Conservation (phyloP, 2,329 filamentous ascomycete genomes). For the Myrmaecium sp. region DNA sequence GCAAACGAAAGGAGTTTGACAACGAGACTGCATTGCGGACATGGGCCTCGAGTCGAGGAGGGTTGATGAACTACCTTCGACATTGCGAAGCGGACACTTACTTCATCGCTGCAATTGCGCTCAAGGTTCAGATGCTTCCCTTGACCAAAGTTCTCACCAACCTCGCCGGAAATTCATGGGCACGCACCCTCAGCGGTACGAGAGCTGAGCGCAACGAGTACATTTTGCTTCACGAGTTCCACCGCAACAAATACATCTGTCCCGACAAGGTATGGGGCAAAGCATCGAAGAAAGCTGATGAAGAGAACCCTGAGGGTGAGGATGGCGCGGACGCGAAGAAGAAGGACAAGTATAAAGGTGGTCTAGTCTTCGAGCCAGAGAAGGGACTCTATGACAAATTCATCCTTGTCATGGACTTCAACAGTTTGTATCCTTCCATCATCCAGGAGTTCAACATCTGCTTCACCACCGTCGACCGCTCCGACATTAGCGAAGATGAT, state of each 20-base stretch:
- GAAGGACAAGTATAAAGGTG: slow-evolving; percentile 98
- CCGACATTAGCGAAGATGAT: slow-evolving; percentile 59
- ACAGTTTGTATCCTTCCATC: slow-evolving; percentile 94
- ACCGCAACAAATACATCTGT: slow-evolving; percentile 94
- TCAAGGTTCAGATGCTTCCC: slow-evolving; percentile 81
- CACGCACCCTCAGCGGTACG: slow-evolving; percentile 84
- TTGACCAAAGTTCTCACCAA: slow-evolving; percentile 93
- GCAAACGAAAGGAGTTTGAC: slow-evolving; percentile 67
- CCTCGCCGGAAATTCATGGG: slow-evolving; percentile 95
- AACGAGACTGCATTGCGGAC: slow-evolving; percentile 73
- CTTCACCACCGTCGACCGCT: slow-evolving; percentile 88
- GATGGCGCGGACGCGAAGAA: slow-evolving; percentile 64
- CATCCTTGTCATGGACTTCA: slow-evolving; percentile 99
- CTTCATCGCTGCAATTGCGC: slow-evolving; percentile 78
- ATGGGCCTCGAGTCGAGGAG: slow-evolving; percentile 69
- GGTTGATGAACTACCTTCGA: slow-evolving; percentile 80
- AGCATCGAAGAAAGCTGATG: slow-evolving; percentile 53
- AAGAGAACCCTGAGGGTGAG: slow-evolving; percentile 55
- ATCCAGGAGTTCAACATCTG: slow-evolving; percentile 99
- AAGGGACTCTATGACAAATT: slow-evolving; percentile 97
- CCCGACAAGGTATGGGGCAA: slow-evolving; percentile 84
- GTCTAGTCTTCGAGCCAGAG: slow-evolving; percentile 94
- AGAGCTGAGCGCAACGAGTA: slow-evolving; percentile 97
- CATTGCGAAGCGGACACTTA: slow-evolving; percentile 94
- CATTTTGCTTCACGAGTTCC: slow-evolving; percentile 93